phyloP scores from a whole-genome alignment of 495 filamentous ascomycete genomes.

The Aspergillus bridgeri region DNA sequence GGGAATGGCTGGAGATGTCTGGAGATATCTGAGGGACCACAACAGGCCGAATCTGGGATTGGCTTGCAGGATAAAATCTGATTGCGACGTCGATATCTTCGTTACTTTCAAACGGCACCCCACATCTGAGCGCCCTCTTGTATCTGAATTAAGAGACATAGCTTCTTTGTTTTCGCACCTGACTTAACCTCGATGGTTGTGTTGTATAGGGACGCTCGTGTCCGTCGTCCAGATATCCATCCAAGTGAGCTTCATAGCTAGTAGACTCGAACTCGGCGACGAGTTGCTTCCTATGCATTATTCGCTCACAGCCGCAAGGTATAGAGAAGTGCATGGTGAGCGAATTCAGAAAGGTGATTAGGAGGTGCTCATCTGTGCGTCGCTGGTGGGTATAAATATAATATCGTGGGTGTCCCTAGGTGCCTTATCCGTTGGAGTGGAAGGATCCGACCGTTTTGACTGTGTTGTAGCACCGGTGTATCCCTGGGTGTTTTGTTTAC shows the following conservation, averaged over 20 bases:
- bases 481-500: no score
- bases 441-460: neutral
- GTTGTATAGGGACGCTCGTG: neutral
- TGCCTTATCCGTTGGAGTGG: slow-evolving; percentile 1
- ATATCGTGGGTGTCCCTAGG: slow-evolving; percentile 19
- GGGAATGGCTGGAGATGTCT: no score
- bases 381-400: neutral
- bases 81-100: no score
- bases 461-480: neutral
- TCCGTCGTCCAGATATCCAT: slow-evolving; percentile 12
- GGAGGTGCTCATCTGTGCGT: slow-evolving; percentile 15
- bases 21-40: no score
- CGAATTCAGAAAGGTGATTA: slow-evolving; percentile 8
- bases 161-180: neutral
- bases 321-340: neutral
- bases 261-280: slow-evolving; percentile 2
- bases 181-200: slow-evolving; percentile 17
- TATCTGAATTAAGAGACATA: neutral
- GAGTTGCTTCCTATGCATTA: neutral
- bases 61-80: no score
- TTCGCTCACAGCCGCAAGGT: neutral
- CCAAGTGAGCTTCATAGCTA: slow-evolving; percentile 10
- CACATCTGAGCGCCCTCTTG: slow-evolving; percentile 16
- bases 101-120: no score
- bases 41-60: no score